Base-by-base conservation (phyloP, 1,139 yeast genomes). In the Debaryomyces psychrophilus region DNA sequence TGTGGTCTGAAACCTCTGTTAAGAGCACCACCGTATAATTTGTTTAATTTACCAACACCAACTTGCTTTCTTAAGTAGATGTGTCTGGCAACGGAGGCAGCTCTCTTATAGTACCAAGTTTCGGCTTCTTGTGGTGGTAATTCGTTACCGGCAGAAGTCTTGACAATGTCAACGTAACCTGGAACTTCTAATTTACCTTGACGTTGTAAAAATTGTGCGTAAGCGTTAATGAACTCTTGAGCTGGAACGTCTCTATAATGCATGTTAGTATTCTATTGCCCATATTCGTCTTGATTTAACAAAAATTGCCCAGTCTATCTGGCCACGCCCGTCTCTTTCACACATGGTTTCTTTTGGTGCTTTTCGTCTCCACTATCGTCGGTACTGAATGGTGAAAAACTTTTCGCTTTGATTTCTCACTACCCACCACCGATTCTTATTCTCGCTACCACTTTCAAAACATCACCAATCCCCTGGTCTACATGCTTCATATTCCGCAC, bases 81-180 rank as follows among this genome's bases (percentile, higher is more conserved):
- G 93, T 93, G 99, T 85, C 99, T 93, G 72, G 99, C 99, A 75
- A 90, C 90, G 54, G 99, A 92, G 71, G 99, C 99, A 70, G 99
- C 95, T 81, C 99, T 89, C 89, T 87, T 90, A 96, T 92, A 93
- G 90, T 90, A 93, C 99, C 99, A 93, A 71, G 93, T 90, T 81
- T 92, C 98, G 65, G 99, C 82, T 76, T 93, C 98, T 83, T 93
- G 99, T 75, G 99, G 99, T 77, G 99, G 99, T 76, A 93, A 89
- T 81, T 93, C 99, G 75, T 92, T 92, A 81, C 97, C 96, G 62
- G 96, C 87, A 61, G 97, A 88, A 76, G 99, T 95, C 90, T 93
- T 93, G 82, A 95, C 99, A 65, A 93, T 79, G 83, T 93, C 99
- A 76, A 93, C 98, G 89, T 92, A 93, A 77, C 97, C 97, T 82